A percentile compares a stretch with the other conserved stretches of the same genome.
Evolutionary conservation across 108 stramenopile species (phyloP).

Genomic region (Cyclotella cryptica): DNA sequence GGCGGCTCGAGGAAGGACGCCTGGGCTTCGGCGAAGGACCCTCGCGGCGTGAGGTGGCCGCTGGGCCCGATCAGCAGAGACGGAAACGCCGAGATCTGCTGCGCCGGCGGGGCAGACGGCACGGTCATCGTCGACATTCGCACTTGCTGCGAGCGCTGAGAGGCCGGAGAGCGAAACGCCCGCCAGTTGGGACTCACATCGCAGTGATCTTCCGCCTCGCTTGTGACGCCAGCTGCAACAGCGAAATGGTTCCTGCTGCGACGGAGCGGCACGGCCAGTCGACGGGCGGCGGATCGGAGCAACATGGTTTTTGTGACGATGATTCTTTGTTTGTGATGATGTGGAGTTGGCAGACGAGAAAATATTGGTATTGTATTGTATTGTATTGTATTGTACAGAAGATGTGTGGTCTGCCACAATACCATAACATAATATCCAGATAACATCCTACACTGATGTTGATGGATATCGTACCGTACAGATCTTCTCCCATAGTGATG

Average conservation of each 20-base stretch:
- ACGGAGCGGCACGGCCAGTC: neutral
- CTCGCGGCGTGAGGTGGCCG: slow-evolving; percentile 61
- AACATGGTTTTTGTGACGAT: neutral
- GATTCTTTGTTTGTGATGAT: too few relatives aligned
- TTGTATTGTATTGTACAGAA: too few relatives aligned
- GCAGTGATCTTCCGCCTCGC: neutral
- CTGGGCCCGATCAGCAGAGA: slow-evolving; percentile 75
- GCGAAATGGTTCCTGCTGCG: neutral
- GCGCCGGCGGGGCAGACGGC: slow-evolving; percentile 29
- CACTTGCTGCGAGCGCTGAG: neutral
- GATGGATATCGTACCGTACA: too few relatives aligned
- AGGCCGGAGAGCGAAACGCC: too few relatives aligned
- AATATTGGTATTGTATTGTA: too few relatives aligned
- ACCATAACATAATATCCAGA: too few relatives aligned
- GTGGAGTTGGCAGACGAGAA: too few relatives aligned
- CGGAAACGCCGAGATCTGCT: slow-evolving; percentile 63
- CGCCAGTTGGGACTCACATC: too few relatives aligned
- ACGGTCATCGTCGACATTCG: neutral
- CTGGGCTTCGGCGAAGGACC: slow-evolving; percentile 90
- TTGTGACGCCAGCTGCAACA: neutral
- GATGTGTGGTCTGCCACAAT: too few relatives aligned
- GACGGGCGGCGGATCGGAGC: neutral
- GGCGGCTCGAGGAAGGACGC: slow-evolving; percentile 87
- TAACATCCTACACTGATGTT: too few relatives aligned
- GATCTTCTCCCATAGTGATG: too few relatives aligned